A percentile compares a stretch with the other conserved stretches of the same genome.
Conservation (phyloP, 1,284 basidiomycete genomes). For the Apiotrichum porosum region DNA sequence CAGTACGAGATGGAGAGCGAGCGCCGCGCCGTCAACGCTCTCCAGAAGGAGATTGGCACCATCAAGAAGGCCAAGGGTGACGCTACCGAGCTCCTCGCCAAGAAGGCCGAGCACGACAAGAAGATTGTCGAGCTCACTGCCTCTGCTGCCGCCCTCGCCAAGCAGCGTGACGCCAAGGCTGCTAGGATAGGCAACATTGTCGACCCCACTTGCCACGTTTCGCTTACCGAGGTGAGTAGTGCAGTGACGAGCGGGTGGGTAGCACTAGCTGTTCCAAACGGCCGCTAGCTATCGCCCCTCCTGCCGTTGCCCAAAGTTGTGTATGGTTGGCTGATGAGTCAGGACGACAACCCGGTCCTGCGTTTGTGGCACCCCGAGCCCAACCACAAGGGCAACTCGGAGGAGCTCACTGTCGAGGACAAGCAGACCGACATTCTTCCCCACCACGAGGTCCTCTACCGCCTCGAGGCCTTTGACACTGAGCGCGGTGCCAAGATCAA, state of each 20-base stretch:
- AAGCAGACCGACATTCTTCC: conserved; percentile 71
- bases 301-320: neutral
- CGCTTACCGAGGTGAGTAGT: conserved; percentile 71
- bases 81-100: conserved; percentile 77
- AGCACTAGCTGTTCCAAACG: neutral
- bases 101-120: conserved; percentile 73
- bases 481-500: conserved; percentile 91
- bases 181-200: conserved; percentile 88
- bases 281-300: no score
- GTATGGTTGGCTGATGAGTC: no score
- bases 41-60: conserved; percentile 88
- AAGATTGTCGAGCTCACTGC: conserved; percentile 62
- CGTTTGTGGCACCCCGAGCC: conserved; percentile 83
- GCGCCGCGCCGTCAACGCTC: conserved; percentile 76
- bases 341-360: conserved; percentile 84
- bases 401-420: conserved; percentile 54
- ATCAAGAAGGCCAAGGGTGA: conserved; percentile 95
- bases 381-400: conserved; percentile 54
- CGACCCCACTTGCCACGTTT: conserved; percentile 77
- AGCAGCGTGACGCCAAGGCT: conserved; percentile 71
- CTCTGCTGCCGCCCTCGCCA: conserved; percentile 65
- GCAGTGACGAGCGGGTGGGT: neutral
- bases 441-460: conserved; percentile 92
- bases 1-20: conserved; percentile 76
- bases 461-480: conserved; percentile 91